Percentiles rank a stretch among this genome's conserved stretches.
These are phyloP conservation scores for Cyclocybe cylindracea DNA, from an alignment of 768 basidiomycete genomes.

Conservation along the genomic window DNA sequence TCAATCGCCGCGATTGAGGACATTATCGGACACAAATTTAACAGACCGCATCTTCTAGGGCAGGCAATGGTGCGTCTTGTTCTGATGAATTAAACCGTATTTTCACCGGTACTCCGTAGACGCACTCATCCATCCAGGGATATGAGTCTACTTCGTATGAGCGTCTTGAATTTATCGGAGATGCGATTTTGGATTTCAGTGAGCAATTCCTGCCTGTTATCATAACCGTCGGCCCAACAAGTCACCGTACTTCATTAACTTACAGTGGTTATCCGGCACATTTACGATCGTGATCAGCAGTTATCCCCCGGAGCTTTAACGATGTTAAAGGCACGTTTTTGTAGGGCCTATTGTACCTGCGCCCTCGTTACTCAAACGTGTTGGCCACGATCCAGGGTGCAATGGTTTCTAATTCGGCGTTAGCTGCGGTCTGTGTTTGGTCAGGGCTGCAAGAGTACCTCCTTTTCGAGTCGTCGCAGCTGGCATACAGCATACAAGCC, in stretches of 20 bases:
- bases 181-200: slow-evolving; percentile 86
- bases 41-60: slow-evolving; percentile 60
- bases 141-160: slow-evolving; percentile 65
- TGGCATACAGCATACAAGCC: slow-evolving; percentile 49
- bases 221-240: neutral
- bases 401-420: slow-evolving; percentile 82
- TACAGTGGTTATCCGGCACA: slow-evolving; percentile 72
- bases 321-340: slow-evolving; percentile 61
- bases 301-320: slow-evolving; percentile 79
- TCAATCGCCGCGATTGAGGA: slow-evolving; percentile 58
- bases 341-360: slow-evolving; percentile 1
- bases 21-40: slow-evolving; percentile 65
- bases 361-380: slow-evolving; percentile 11
- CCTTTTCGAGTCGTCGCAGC: slow-evolving; percentile 53
- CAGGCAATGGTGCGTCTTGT: slow-evolving; percentile 65
- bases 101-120: slow-evolving; percentile 44
- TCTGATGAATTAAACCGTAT: neutral
- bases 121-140: slow-evolving; percentile 62
- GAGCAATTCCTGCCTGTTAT: slow-evolving; percentile 25
- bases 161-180: slow-evolving; percentile 82
- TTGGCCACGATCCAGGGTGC: slow-evolving; percentile 52
- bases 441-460: slow-evolving; percentile 67
- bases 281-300: slow-evolving; percentile 62
- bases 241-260: slow-evolving; percentile 6
- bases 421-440: slow-evolving; percentile 76